Evolutionary conservation across 768 basidiomycete genomes (phyloP).

Genomic region (Lactifluus hygrophoroides): DNA sequence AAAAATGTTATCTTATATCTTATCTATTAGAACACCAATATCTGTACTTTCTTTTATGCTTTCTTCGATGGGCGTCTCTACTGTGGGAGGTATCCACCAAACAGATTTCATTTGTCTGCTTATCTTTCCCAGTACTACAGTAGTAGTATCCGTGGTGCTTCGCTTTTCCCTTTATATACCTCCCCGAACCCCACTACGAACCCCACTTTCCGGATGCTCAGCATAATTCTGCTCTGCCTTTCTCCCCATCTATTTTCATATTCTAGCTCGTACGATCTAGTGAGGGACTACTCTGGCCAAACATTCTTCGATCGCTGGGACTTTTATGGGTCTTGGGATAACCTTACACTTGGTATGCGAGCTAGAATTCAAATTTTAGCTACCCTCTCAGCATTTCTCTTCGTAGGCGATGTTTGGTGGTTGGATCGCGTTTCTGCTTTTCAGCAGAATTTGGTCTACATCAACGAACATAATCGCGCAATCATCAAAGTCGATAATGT

Average conservation of each 20-base stretch:
- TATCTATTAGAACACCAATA: too few species aligned
- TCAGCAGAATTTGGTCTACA: conserved; percentile 44
- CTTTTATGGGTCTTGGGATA: conserved; percentile 35
- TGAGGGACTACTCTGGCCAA: conserved; percentile 32
- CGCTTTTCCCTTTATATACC: not conserved
- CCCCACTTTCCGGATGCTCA: not conserved
- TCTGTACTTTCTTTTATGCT: too few species aligned
- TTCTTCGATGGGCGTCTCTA: too few species aligned
- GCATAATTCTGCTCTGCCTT: not conserved
- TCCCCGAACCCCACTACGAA: not conserved
- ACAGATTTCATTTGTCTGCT: too few species aligned
- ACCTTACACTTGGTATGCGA: conserved; percentile 32
- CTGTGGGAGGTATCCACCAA: too few species aligned
- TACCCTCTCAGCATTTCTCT: not conserved
- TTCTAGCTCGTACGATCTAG: conserved; percentile 26
- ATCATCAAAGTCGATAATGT: conserved; percentile 70
- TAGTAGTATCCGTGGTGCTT: not conserved
- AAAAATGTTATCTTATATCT: not conserved
- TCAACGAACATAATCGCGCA: conserved; percentile 53
- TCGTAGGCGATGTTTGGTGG: conserved; percentile 55
- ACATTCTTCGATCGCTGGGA: conserved; percentile 40
- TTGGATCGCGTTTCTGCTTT: conserved; percentile 40
- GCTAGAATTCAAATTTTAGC: not conserved
- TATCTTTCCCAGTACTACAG: not conserved
- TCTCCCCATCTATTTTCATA: not conserved